These are phyloP conservation scores for Pezicula radicicola DNA, from an alignment of 2,329 filamentous ascomycete species.

Conservation along the genomic window DNA sequence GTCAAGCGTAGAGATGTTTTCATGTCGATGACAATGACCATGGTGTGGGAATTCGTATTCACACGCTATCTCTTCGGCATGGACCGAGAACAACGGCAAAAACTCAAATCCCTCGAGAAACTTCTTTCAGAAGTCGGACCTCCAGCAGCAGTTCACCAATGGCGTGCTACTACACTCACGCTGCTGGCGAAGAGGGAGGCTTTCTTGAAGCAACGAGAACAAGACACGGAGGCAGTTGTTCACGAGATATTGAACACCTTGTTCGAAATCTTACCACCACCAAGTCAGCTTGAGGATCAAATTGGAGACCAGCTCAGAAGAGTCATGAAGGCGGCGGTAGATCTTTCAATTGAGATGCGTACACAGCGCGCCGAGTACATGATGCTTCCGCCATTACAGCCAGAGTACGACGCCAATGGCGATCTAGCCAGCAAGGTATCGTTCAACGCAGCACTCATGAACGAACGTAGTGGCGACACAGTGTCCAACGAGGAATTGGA, in stretches of 20 bases:
- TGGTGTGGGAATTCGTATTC: constrained; percentile 99
- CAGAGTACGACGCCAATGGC: constrained; percentile 91
- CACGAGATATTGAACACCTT: constrained; percentile 85
- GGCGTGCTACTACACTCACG: constrained; percentile 93
- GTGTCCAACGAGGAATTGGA: constrained; percentile 78
- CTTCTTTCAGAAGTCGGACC: constrained; percentile 85
- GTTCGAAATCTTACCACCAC: constrained; percentile 81
- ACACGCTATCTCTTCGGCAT: constrained; percentile 97
- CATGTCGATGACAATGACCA: constrained; percentile 98
- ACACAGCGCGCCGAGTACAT: constrained; percentile 96
- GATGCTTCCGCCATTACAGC: constrained; percentile 93
- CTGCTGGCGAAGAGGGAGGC: constrained; percentile 75
- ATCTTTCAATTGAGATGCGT: constrained; percentile 94
- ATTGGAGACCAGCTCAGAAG: constrained; percentile 82
- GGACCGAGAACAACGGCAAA: constrained; percentile 96
- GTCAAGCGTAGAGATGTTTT: constrained; percentile 89
- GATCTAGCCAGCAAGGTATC: constrained; percentile 83
- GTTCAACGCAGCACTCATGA: constrained; percentile 95
- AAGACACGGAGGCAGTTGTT: constrained; percentile 94
- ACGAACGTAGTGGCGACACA: constrained; percentile 73
- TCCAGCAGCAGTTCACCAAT: constrained; percentile 85
- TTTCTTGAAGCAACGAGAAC: constrained; percentile 80
- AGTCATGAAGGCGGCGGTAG: constrained; percentile 84
- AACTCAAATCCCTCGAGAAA: constrained; percentile 95
- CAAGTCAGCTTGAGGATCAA: constrained; percentile 73